Evolutionary conservation across 352 stramenopile species (phyloP), one percentile per base, ranked within the genome.

Genomic region (Globisporangium ultimum): DNA sequence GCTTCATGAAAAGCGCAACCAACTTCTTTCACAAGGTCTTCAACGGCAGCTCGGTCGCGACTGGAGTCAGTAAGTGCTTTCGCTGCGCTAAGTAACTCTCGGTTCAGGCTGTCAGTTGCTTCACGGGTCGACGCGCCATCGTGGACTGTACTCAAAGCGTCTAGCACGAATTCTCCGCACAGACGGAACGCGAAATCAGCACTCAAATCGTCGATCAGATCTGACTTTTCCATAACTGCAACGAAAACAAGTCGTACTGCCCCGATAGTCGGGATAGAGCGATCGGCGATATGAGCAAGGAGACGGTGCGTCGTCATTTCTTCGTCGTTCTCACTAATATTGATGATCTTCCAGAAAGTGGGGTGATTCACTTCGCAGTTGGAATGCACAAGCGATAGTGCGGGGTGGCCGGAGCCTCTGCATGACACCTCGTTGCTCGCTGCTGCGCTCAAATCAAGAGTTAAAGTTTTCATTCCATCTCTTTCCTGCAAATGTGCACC

Each of bases 301-400:
- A 62, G 36, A 11, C 34, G 46, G 12, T 55, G 55, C 0, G 46
- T 55, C 24, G 53, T 20, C 13, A 8, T 0, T 14, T 17, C 6
- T 15, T 20, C 11, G 14, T 2, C 43, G 18, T 21, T 20, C 20
- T 48, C 14, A n/a, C 17, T 28, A 12, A 14, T 4, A 12, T 43
- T 11, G 34, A 20, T 18, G 14, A 22, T 9, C 15, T 41, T 22
- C 52, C 52, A 57, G 20, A 15, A 0, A 24, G 0, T 8, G n/a
- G 13, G 21, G 13, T 34, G 7, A 12, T 51, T 14, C 10, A 13
- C 6, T 43, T 51, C 15, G 24, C 53, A 58, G 8, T 14, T 17
- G 2, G 12, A 18, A 4, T 21, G 32, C 34, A 58, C 24, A 20
- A 64, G 58, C 18, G 21, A 43, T 10, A 58, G 50, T 20, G 50